Percentiles rank a stretch among this genome's conserved stretches.
phyloP scores from a whole-genome alignment of 345 rosid genomes.

The Zanthoxylum bungeanum region DNA sequence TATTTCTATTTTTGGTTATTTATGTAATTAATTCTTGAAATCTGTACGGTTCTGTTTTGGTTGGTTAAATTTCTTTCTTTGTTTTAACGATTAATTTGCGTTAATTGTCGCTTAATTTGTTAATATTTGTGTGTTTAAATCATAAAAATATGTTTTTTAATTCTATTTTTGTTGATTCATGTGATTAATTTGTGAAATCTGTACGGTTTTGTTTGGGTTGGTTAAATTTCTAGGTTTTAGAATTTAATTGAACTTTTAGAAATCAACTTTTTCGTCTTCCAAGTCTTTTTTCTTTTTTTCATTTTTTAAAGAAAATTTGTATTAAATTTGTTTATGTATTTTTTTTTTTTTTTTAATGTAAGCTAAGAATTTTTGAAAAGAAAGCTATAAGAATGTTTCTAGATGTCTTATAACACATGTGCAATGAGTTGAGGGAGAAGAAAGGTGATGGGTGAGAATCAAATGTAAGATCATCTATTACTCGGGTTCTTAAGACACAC shows the following conservation, averaged over 20 bases:
- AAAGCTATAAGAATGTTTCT: background rate
- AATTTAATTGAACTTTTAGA: background rate
- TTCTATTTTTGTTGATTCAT: too few species aligned
- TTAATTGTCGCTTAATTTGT: too few species aligned
- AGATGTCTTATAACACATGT: background rate
- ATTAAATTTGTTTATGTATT: background rate
- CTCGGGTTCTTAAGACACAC: background rate
- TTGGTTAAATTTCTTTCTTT: too few species aligned
- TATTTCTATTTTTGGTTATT: too few species aligned
- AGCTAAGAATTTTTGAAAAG: background rate
- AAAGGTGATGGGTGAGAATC: background rate
- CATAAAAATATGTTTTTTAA: too few species aligned
- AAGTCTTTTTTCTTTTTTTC: too few species aligned
- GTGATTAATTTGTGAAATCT: too few species aligned
- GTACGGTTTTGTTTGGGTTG: too few species aligned
- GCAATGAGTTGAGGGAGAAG: slow-evolving; percentile 1
- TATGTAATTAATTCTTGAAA: too few species aligned
- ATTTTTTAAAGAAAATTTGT: background rate
- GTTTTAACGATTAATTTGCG: too few species aligned
- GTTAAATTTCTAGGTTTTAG: background rate
- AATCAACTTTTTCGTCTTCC: background rate
- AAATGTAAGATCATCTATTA: background rate
- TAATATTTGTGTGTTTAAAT: too few species aligned
- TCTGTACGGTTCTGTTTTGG: too few species aligned
- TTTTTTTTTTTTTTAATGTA: background rate